Percentiles rank a stretch among this genome's conserved stretches.
Evolutionary conservation across 768 basidiomycete genomes (phyloP).

Genomic region (Lactifluus hygrophoroides): DNA sequence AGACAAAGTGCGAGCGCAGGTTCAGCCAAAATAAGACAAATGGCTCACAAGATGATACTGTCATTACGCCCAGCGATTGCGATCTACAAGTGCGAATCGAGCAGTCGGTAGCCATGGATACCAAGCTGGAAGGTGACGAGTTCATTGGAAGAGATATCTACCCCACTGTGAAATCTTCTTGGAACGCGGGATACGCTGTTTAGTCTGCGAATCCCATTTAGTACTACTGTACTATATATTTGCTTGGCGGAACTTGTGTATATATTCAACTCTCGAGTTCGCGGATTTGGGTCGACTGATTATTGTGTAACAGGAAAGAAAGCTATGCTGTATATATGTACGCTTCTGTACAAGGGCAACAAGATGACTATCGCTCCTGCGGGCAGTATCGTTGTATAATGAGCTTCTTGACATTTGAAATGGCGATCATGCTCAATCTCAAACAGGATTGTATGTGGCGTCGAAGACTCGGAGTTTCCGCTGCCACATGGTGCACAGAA

Average conservation of each 20-base stretch:
- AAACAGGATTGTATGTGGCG: no score
- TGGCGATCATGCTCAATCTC: no score
- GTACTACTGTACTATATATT: background rate
- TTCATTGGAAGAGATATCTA: background rate
- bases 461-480: no score
- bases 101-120: background rate
- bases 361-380: no score
- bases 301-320: background rate
- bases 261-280: background rate
- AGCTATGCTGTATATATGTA: background rate
- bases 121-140: background rate
- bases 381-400: no score
- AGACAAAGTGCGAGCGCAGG: background rate
- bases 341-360: background rate
- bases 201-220: background rate
- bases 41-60: background rate
- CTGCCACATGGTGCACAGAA: no score
- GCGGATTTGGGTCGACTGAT: background rate
- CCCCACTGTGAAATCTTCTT: background rate
- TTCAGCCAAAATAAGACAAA: background rate
- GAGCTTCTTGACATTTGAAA: no score
- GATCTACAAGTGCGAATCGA: slow-evolving; percentile 19
- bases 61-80: slow-evolving; percentile 1
- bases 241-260: background rate
- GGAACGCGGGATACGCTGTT: background rate